Evolutionary conservation across 441 rosid species (phyloP).

Genomic region (Flueggea neowawraea): DNA sequence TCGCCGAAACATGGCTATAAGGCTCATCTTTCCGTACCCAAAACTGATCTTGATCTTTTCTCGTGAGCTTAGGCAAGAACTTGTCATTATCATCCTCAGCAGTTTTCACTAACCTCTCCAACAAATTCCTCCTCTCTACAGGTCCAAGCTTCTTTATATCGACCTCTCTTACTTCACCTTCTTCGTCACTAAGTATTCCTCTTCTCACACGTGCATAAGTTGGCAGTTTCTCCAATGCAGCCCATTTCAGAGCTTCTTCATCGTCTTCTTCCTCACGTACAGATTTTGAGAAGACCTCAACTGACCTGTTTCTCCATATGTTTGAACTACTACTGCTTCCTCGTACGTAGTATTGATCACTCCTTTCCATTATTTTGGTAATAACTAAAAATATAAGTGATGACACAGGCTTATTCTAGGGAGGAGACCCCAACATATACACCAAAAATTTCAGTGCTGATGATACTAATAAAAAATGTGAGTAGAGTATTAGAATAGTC

Average conservation of each 20-base stretch:
- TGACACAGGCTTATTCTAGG: no score
- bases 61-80: conserved; percentile 62
- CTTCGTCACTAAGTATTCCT: conserved; percentile 41
- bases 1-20: conserved; percentile 46
- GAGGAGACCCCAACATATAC: no score
- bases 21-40: conserved; percentile 50
- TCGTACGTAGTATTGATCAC: no score
- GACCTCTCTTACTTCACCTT: conserved; percentile 37
- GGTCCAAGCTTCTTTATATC: conserved; percentile 41
- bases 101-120: conserved; percentile 53
- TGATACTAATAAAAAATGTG: no score
- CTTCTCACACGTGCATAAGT: conserved; percentile 44
- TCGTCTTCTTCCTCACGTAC: conserved; percentile 38
- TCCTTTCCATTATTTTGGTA: no score
- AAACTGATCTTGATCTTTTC: conserved; percentile 73
- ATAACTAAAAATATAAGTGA: no score
- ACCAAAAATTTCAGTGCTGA: no score
- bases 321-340: conserved; percentile 32
- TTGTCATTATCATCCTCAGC: conserved; percentile 63
- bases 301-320: conserved; percentile 33
- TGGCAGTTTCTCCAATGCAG: conserved; percentile 63
- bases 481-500: no score
- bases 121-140: conserved; percentile 41
- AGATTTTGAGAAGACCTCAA: conserved; percentile 47
- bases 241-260: conserved; percentile 70